A percentile compares a stretch with the other conserved stretches of the same genome.
phyloP scores from a whole-genome alignment of 148 eudicot species.

The Suaeda aralocaspica region DNA sequence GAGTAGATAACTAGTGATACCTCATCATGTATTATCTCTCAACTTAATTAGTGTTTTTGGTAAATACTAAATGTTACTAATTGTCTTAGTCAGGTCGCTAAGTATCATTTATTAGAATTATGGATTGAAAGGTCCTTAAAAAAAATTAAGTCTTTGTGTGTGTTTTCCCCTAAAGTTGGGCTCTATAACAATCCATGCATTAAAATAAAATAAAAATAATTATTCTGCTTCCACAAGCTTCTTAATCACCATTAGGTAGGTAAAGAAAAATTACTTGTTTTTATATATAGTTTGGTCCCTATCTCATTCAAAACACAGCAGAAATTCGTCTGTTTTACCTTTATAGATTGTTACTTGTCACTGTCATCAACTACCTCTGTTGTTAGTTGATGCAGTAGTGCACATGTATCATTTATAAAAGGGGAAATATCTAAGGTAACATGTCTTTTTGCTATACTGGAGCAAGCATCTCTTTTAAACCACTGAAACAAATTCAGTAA shows the following conservation, averaged over 20 bases:
- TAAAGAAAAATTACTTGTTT: no score
- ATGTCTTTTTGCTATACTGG: no score
- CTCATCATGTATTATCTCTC: background rate
- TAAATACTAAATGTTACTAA: background rate
- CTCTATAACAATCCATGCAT: no score
- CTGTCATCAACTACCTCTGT: background rate
- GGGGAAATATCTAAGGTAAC: no score
- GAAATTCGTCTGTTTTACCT: background rate
- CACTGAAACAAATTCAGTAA: no score
- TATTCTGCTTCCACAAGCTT: background rate
- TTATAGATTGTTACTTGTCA: background rate
- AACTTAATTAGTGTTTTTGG: background rate
- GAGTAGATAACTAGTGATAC: no score
- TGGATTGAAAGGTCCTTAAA: no score
- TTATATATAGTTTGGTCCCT: conserved; percentile 5
- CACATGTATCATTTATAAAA: background rate
- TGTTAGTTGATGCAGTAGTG: background rate
- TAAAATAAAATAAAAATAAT: background rate
- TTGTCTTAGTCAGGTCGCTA: no score
- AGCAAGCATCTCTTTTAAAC: no score
- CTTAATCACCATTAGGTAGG: background rate
- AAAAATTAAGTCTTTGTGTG: no score
- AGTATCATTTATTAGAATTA: no score
- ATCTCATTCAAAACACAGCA: background rate
- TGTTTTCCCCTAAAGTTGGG: no score